A percentile compares a stretch with the other conserved stretches of the same genome.
phyloP scores from a whole-genome alignment of 2,329 filamentous ascomycete species.

The Exophiala alcalophila region DNA sequence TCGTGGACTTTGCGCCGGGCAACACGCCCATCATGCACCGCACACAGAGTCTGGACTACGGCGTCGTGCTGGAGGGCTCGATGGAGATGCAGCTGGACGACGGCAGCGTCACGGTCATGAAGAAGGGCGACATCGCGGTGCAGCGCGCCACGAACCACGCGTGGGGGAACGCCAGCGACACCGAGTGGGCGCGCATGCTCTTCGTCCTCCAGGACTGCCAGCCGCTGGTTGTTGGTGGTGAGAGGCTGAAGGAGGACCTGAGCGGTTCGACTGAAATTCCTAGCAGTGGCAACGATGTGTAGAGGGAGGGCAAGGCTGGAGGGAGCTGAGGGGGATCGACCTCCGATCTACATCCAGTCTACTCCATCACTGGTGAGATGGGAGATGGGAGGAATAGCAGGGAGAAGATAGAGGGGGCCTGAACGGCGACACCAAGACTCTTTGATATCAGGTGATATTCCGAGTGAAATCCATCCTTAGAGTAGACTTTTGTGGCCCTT shows the following conservation, averaged over 20 bases:
- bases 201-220: slow-evolving; percentile 17
- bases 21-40: slow-evolving; percentile 49
- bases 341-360: too few species aligned
- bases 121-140: slow-evolving; percentile 52
- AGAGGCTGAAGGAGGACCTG: slow-evolving; percentile 10
- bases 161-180: slow-evolving; percentile 39
- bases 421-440: too few species aligned
- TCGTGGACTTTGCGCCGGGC: slow-evolving; percentile 48
- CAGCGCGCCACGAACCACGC: slow-evolving; percentile 47
- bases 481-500: too few species aligned
- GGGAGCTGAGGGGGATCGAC: too few species aligned
- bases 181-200: slow-evolving; percentile 18
- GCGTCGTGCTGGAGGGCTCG: slow-evolving; percentile 53
- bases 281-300: slow-evolving; percentile 13
- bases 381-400: too few species aligned
- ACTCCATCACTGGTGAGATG: too few species aligned
- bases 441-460: too few species aligned
- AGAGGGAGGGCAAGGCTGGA: too few species aligned
- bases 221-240: slow-evolving; percentile 8
- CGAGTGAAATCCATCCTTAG: too few species aligned
- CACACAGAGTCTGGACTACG: slow-evolving; percentile 54
- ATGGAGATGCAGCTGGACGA: slow-evolving; percentile 52
- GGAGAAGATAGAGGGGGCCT: too few species aligned
- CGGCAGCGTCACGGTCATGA: slow-evolving; percentile 48
- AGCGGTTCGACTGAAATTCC: slow-evolving; percentile 2